phyloP scores from a whole-genome alignment of 257 asterid genomes.

The Ilex asprella region DNA sequence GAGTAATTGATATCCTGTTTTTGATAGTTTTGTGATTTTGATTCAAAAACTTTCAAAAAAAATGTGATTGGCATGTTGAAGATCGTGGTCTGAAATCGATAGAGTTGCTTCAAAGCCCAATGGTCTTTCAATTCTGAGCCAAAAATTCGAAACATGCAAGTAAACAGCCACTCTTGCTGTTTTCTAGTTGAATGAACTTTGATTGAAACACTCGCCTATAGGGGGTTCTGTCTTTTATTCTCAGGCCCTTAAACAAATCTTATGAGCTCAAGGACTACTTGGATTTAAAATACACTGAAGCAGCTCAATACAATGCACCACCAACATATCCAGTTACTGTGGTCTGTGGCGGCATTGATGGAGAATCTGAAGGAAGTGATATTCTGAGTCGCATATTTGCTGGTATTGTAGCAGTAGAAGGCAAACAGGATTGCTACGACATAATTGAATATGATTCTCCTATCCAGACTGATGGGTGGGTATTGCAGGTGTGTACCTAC shows the following conservation, averaged over 20 bases:
- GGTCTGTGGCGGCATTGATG: constrained; percentile 6
- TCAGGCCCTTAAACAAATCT: constrained; percentile 1
- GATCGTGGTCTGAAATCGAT: constrained; percentile 4
- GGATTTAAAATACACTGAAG: not conserved
- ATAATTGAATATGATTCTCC: not conserved
- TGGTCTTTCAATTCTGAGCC: constrained; percentile 2
- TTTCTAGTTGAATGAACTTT: constrained; percentile 6
- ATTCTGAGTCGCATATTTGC: constrained; percentile 5
- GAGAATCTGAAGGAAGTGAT: not conserved
- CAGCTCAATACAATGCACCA: constrained; percentile 15
- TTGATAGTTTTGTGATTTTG: not conserved
- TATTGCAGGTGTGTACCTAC: constrained; percentile 6
- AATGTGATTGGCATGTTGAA: not conserved
- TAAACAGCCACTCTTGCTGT: not conserved
- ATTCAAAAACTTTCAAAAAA: not conserved
- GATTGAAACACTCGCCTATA: not conserved
- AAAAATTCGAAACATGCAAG: constrained; percentile 3
- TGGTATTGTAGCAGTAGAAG: constrained; percentile 1
- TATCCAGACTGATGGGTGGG: constrained; percentile 6
- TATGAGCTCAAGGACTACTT: constrained; percentile 9
- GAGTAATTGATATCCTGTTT: not conserved
- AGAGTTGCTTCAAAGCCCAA: constrained; percentile 2
- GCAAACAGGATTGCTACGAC: not conserved
- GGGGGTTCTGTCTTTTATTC: not conserved
- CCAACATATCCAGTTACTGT: constrained; percentile 4